A percentile compares a stretch with the other conserved stretches of the same genome.
Conservation (phyloP, 257 asterid species). For the Scutellaria minor region DNA sequence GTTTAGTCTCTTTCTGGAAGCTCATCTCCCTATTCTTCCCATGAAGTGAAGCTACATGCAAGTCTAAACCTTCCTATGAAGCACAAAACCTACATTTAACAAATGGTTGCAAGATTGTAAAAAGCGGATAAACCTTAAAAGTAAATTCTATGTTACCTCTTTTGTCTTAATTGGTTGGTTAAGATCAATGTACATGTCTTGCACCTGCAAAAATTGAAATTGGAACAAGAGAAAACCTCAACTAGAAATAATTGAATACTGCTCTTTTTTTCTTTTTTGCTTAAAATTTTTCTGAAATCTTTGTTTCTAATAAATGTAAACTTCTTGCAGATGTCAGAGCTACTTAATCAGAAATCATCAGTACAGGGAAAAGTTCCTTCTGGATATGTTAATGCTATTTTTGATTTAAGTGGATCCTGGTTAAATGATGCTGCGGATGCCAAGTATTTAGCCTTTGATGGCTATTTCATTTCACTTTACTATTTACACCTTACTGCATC, state of each 20-base stretch:
- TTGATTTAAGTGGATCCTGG: constrained; percentile 95
- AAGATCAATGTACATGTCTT: constrained; percentile 3
- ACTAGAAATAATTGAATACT: not conserved
- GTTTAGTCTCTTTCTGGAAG: not conserved
- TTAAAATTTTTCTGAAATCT: constrained; percentile 16
- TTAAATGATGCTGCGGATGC: constrained; percentile 88
- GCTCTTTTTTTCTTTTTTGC: not conserved
- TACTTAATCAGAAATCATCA: constrained; percentile 88
- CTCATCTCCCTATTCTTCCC: not conserved
- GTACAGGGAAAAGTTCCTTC: constrained; percentile 95
- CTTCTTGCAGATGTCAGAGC: constrained; percentile 89
- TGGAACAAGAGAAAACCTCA: not conserved
- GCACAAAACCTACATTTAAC: not conserved
- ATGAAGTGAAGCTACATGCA: not conserved
- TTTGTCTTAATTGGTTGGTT: constrained; percentile 4
- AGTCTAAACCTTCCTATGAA: constrained; percentile 12
- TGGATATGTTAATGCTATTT: constrained; percentile 83
- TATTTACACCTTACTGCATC: constrained; percentile 86
- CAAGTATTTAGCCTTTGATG: constrained; percentile 86
- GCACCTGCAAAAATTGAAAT: not conserved
- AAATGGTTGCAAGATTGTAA: constrained; percentile 9
- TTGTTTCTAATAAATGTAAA: constrained; percentile 33
- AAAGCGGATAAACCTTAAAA: not conserved
- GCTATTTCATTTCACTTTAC: constrained; percentile 87
- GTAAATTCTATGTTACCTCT: not conserved